Evolutionary conservation across 2,329 filamentous ascomycete genomes (phyloP), one percentile per base, ranked within the genome.

Genomic region (Paracoccidioides lutzii): DNA sequence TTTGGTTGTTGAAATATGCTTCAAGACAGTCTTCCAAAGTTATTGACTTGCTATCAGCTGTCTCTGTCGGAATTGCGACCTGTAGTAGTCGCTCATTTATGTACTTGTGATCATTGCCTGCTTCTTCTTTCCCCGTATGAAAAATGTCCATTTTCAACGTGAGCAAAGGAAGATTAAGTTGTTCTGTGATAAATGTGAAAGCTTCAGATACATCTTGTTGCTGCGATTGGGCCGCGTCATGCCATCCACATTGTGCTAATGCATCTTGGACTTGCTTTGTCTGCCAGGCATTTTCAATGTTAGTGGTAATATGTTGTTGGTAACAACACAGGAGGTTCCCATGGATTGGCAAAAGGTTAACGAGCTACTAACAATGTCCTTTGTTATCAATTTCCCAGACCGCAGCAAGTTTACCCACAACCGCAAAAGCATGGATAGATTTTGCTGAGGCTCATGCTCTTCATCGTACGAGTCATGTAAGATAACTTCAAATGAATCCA

Each of bases 161-260:
- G 32, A 97, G 78, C 1, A 97, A 77, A 5, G 93, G 93, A 14
- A 97, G 72, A 63, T 95, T 85, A 22, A 98, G 78, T 28, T 85
- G 89, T 61, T 90, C 90, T 0, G 91, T 95, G 60, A 98, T 90
- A 68, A 96, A 96, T 0, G 85, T 88, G 67, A 97, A 97, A 0
- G 90, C 90, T 71, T 98, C 93, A 0, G 93, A 96, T 0, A 89
- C 88, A 69, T 98, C 93, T 71, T 98, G 93, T 66, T 97, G 93
- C 62, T 84, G 80, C n/a, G 88, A 67, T 56, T 80, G 72, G 28
- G 80, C 79, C 49, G 90, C 90, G 57, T 94, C 90, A 62, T 80
- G 74, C 93, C 93, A 97, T 3, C 91, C 93, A 67, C 90, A 96
- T 54, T 84, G 85, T 15, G 85, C 84, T 42, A 97, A 71, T 8